Evolutionary conservation across 495 filamentous ascomycete species (phyloP).

Genomic region (Corynascus novoguineensis): DNA sequence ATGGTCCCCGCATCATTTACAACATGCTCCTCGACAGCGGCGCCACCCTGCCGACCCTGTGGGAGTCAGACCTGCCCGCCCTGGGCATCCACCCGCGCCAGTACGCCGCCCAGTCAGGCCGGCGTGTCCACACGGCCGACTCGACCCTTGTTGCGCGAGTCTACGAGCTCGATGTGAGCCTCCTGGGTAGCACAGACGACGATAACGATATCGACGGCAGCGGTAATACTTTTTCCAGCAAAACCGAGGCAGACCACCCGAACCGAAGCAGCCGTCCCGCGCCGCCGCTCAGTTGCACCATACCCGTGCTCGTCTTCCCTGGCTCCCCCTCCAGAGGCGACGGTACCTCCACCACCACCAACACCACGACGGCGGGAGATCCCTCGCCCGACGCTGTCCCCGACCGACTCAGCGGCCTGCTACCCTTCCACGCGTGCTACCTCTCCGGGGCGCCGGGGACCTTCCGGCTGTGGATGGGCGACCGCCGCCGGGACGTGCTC

Average conservation of each 20-base stretch:
- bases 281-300: constrained; percentile 22
- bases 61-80: constrained; percentile 28
- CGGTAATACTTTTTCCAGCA: neutral
- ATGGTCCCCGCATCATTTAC: constrained; percentile 18
- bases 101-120: constrained; percentile 38
- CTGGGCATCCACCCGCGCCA: constrained; percentile 29
- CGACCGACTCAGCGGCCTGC: constrained; percentile 38
- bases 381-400: no score
- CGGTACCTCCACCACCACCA: neutral
- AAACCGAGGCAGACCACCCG: neutral
- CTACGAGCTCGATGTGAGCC: constrained; percentile 40
- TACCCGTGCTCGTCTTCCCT: constrained; percentile 29
- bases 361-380: no score
- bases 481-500: constrained; percentile 41
- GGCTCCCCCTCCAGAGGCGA: constrained; percentile 9
- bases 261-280: constrained; percentile 7
- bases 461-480: constrained; percentile 37
- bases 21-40: constrained; percentile 41
- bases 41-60: constrained; percentile 40
- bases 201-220: neutral
- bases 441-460: constrained; percentile 36
- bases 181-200: constrained; percentile 22
- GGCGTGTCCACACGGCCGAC: constrained; percentile 24
- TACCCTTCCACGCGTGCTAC: constrained; percentile 42
- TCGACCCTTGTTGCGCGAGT: constrained; percentile 13